Evolutionary conservation across 345 rosid genomes (phyloP), one percentile per base, ranked within the genome.

Genomic region (Murraya paniculata): DNA sequence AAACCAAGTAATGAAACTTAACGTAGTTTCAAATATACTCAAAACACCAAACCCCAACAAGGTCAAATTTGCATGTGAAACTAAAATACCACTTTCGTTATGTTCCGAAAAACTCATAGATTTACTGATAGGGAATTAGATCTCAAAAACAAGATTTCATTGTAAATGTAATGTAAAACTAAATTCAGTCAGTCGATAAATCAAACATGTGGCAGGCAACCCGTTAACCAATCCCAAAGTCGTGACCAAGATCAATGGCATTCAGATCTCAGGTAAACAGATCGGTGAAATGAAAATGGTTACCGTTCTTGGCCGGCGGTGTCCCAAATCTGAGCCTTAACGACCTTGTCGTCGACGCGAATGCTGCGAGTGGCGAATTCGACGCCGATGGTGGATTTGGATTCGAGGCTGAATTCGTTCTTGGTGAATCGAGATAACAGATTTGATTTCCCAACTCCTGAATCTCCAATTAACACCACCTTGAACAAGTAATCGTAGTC

Each of bases 321-420:
- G 66, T 84, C 87, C 87, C 87, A 84, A 81, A 84, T 84, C 87
- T 84, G 87, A 38, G 87, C 87, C 77, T 84, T 84, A 53, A 84
- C 82, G 73, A 84, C 78, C 78, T 84, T 84, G 72, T 84, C 84
- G 22, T 84, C 84, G 65, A 84, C 84, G 41, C 69, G 82, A 74
- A 84, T 78, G 77, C 87, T 84, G 41, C 87, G 87, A 24, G 87
- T 84, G 41, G 84, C 87, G 79, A 84, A 84, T 76, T 84, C 87
- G 24, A 84, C 87, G 11, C 87, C 87, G 65, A 81, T 81, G 68
- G 87, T 84, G 74, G 87, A 84, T 79, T 84, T 84, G 36, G 87
- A 84, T 77, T 84, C 87, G 39, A 84, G 84, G 69, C 84, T 84
- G 79, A 84, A 84, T 33, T 84, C 87, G 36, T 84, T 84, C 30